Conservation (phyloP, 768 basidiomycete species). For the Russula vinacea region DNA sequence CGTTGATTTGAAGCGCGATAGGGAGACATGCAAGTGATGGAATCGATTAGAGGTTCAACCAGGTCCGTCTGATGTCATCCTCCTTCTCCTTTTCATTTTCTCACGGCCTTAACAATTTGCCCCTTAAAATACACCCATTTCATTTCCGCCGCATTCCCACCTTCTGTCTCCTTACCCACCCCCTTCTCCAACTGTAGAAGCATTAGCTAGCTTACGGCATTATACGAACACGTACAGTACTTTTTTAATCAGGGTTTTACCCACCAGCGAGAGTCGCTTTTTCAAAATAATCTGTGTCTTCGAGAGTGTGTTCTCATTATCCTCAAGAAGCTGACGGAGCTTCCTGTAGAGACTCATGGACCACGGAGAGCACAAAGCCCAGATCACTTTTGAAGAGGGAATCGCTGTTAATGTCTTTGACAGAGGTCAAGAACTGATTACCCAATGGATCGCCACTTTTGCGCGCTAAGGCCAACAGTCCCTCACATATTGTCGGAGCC, state of each 20-base stretch:
- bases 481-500: constrained; percentile 50
- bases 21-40: constrained; percentile 26
- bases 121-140: constrained; percentile 19
- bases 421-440: constrained; percentile 12
- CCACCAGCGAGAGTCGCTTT: constrained; percentile 4
- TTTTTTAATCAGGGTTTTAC: constrained; percentile 2
- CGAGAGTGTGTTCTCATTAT: background rate
- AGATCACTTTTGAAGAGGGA: constrained; percentile 23
- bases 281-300: constrained; percentile 8
- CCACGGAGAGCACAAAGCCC: constrained; percentile 47
- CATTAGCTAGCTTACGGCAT: background rate
- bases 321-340: constrained; percentile 37
- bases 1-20: constrained; percentile 38
- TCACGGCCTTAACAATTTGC: constrained; percentile 17
- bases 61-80: constrained; percentile 13
- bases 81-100: constrained; percentile 3
- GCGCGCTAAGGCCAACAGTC: constrained; percentile 42
- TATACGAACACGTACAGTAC: background rate
- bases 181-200: background rate
- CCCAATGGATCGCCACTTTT: constrained; percentile 16
- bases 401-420: background rate
- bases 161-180: background rate
- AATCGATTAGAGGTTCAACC: background rate
- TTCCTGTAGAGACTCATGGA: constrained; percentile 44
- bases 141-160: background rate